Conservation (phyloP, 192 early-diverging fungal species). For the Pilobolus umbonatus region DNA sequence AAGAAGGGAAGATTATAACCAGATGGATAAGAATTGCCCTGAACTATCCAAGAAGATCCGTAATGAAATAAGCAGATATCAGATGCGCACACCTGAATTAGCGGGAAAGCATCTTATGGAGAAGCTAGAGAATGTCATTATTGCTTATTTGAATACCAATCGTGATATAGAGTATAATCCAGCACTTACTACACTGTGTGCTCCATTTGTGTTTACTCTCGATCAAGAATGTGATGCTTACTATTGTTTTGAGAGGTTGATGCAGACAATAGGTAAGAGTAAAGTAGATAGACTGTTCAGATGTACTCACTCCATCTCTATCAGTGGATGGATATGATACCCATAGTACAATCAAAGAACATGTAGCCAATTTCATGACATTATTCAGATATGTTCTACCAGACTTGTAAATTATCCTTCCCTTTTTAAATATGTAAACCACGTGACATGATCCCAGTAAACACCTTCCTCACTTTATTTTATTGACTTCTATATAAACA, state of each 20-base stretch:
- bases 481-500: not conserved
- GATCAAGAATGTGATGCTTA: constrained; percentile 74
- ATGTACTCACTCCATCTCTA: not conserved
- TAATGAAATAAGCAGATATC: constrained; percentile 69
- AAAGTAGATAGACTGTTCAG: not conserved
- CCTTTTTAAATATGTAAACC: constrained; percentile 32
- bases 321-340: constrained; percentile 64
- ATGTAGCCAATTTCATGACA: constrained; percentile 82
- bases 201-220: constrained; percentile 75
- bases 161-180: constrained; percentile 73
- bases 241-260: constrained; percentile 76
- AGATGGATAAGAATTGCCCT: constrained; percentile 64
- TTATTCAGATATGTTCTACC: constrained; percentile 79
- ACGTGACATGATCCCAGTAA: no score
- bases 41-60: constrained; percentile 73
- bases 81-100: constrained; percentile 40
- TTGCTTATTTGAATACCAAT: constrained; percentile 77
- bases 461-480: not conserved
- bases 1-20: constrained; percentile 59
- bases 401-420: constrained; percentile 76
- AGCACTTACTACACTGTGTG: constrained; percentile 69
- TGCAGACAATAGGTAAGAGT: constrained; percentile 58
- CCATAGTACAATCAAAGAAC: constrained; percentile 61
- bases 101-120: constrained; percentile 23
- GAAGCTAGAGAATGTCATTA: constrained; percentile 84